Evolutionary conservation across 2,329 filamentous ascomycete genomes (phyloP).

Genomic region (Leptographium radiaticola): DNA sequence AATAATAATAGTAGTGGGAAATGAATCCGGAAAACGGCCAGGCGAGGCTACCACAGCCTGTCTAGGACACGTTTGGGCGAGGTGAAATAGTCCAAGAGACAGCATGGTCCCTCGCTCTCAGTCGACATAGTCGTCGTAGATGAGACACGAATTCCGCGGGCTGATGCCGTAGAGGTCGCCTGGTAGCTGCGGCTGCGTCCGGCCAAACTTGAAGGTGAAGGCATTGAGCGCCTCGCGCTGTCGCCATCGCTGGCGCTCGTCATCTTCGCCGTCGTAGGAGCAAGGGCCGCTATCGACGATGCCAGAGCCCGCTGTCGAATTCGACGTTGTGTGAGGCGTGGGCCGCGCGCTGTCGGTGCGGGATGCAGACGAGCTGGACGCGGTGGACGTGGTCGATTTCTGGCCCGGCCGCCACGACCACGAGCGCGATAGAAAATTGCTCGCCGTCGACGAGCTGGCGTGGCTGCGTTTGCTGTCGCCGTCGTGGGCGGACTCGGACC

Average conservation of each 20-base stretch:
- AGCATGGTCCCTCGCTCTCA: not conserved
- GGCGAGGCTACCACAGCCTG: too few species aligned
- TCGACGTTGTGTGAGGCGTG: too few species aligned
- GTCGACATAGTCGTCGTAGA: slow-evolving; percentile 9
- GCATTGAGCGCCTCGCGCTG: slow-evolving; percentile 33
- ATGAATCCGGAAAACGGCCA: too few species aligned
- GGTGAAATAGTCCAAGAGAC: not conserved
- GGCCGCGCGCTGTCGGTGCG: too few species aligned
- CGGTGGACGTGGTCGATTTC: not conserved
- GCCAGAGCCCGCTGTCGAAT: not conserved
- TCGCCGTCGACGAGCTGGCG: not conserved
- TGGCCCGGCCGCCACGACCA: slow-evolving; percentile 5
- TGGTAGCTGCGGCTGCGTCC: slow-evolving; percentile 6
- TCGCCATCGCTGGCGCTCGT: slow-evolving; percentile 17
- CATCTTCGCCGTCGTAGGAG: slow-evolving; percentile 4
- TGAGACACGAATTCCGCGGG: slow-evolving; percentile 29
- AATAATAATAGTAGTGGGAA: too few species aligned
- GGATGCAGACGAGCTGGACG: not conserved
- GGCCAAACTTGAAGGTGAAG: slow-evolving; percentile 33
- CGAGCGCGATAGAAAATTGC: not conserved
- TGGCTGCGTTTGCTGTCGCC: not conserved
- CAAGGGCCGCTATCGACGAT: too few species aligned
- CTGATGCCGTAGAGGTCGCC: slow-evolving; percentile 23
- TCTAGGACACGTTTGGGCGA: too few species aligned
- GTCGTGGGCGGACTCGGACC: not conserved